Conservation (phyloP, 371 early-diverging fungal genomes). For the Dinochytrium kinnereticum region DNA sequence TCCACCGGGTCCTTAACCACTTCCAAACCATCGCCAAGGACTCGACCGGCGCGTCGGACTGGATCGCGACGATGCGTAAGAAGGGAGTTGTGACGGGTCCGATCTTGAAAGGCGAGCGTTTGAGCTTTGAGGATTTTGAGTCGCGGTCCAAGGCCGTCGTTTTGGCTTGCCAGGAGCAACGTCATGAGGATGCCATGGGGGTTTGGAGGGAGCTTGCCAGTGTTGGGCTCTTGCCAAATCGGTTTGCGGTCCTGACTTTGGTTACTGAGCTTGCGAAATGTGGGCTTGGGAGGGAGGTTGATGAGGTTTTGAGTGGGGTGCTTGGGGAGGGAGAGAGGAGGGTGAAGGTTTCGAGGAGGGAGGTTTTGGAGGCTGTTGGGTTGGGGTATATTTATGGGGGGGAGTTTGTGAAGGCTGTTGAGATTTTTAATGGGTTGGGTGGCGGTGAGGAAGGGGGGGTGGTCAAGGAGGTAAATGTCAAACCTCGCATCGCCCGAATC, state of each 20-base stretch:
- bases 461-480: no score
- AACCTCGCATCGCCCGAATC: no score
- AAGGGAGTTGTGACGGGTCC: slow-evolving; percentile 11
- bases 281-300: neutral
- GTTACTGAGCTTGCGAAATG: neutral
- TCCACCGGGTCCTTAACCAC: no score
- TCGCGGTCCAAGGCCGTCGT: neutral
- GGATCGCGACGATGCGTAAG: slow-evolving; percentile 21
- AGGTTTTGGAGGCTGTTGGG: neutral
- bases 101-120: slow-evolving; percentile 8
- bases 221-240: neutral
- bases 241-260: neutral
- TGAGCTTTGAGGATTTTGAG: neutral
- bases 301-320: neutral
- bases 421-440: no score
- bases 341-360: neutral
- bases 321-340: neutral
- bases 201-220: neutral
- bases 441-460: no score
- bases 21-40: neutral
- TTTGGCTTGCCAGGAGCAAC: neutral
- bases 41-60: neutral
- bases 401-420: neutral
- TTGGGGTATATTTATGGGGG: neutral
- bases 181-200: neutral